A percentile compares a stretch with the other conserved stretches of the same genome.
Evolutionary conservation across 1,284 basidiomycete genomes (phyloP).

Genomic region (Trametes versicolor): DNA sequence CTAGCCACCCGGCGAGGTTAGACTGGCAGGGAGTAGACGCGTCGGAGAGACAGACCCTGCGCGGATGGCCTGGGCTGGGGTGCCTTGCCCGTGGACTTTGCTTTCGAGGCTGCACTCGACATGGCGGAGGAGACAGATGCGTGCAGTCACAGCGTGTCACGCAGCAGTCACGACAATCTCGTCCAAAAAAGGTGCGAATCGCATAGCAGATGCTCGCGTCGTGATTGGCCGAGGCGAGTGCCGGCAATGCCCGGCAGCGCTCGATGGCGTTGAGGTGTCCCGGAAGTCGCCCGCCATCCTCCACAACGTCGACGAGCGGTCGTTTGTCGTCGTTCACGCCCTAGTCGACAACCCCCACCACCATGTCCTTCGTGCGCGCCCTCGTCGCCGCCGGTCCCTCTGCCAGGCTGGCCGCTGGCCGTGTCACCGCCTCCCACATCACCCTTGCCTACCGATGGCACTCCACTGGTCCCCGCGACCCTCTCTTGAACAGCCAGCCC

Average conservation of each 20-base stretch:
- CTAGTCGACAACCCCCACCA: conserved; percentile 38
- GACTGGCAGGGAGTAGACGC: not conserved
- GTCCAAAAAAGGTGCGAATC: conserved; percentile 25
- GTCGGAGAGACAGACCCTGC: conserved; percentile 64
- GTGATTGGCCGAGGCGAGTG: conserved; percentile 59
- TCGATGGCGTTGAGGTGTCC: conserved; percentile 45
- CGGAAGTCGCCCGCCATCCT: conserved; percentile 36
- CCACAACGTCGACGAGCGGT: conserved; percentile 35
- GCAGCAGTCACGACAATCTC: conserved; percentile 2
- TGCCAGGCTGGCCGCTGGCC: conserved; percentile 44
- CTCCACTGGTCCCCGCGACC: conserved; percentile 44
- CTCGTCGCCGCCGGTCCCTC: conserved; percentile 40
- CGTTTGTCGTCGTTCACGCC: conserved; percentile 35
- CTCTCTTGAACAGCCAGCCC: conserved; percentile 24
- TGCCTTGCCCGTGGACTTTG: conserved; percentile 52
- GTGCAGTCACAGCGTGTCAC: conserved; percentile 18
- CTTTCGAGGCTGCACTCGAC: conserved; percentile 53
- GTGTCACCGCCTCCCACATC: conserved; percentile 45
- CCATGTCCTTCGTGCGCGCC: conserved; percentile 59
- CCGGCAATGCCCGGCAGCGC: conserved; percentile 43
- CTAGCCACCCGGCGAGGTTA: conserved; percentile 48
- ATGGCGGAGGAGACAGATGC: conserved; percentile 39
- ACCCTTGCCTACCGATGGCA: conserved; percentile 58
- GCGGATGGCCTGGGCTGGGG: conserved; percentile 56
- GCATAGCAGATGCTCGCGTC: conserved; percentile 50